Evolutionary conservation across 805 yeast genomes (phyloP), one percentile per base, ranked within the genome.

Genomic region (Saturnispora mendoncae): DNA sequence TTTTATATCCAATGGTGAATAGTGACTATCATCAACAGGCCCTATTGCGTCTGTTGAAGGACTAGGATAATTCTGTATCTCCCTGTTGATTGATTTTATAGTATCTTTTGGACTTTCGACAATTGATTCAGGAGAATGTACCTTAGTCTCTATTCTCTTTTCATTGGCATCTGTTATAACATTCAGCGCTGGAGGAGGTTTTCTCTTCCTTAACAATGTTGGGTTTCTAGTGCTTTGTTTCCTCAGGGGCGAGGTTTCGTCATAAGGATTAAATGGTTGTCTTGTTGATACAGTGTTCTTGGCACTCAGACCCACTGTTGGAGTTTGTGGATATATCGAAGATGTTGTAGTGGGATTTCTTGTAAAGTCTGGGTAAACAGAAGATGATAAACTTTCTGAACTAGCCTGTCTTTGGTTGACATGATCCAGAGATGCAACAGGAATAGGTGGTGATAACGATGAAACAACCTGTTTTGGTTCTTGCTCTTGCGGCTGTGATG

Each of bases 141-240:
- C 35, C 20, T 35, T 21, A 4, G 43, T 15, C 17, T 39, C 46
- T 7, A 26, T 21, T 17, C 12, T 26, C 13, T 31, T 30, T 13
- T 23, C 10, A 10, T 10, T 23, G 26, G 42, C 8, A 19, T 15
- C 28, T 4, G 35, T 41, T 7, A 18, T n/a, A 4, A 34, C 17
- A 2, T 26, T 17, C 13, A 41, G 2, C 13, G 21, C 2, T 8
- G 46, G 47, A 1, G 50, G 50, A 18, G 47, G 46, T 23, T 34
- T 47, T 15, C 50, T 25, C 19, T 42, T 46, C 14, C 32, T 10
- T 12, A 46, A 12, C 30, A 46, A 39, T 23, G 38, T 46, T 14
- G 37, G 26, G 25, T 46, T 32, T 29, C 42, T 44, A 8, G 41
- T 23, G n/a, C 42, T 40, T 7, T 34, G n/a, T 4, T 31, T 24